Conservation (phyloP, 805 yeast genomes). For the Tetrapisispora pingtungensis region DNA sequence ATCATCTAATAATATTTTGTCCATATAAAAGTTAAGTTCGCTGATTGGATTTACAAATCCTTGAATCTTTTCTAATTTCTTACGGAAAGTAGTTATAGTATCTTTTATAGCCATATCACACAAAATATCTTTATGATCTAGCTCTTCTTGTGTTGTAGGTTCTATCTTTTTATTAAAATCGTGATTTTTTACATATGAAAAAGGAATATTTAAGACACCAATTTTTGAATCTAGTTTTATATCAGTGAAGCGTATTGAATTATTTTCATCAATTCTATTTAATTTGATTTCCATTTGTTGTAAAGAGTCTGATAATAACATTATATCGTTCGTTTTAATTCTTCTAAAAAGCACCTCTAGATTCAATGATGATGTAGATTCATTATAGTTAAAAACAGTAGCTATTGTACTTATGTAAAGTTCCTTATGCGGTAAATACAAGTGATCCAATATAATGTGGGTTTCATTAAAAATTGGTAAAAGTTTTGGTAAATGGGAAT, state of each 20-base stretch:
- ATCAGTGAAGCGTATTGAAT: conserved; percentile 7
- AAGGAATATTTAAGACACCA: conserved; percentile 16
- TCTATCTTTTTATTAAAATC: not conserved
- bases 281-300: conserved; percentile 1
- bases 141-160: too few species aligned
- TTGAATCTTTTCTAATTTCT: conserved; percentile 3
- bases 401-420: conserved; percentile 2
- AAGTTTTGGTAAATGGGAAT: not conserved
- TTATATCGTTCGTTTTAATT: not conserved
- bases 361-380: not conserved
- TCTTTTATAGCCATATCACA: conserved; percentile 4
- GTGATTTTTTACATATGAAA: conserved; percentile 5
- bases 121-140: not conserved
- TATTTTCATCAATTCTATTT: not conserved
- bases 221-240: conserved; percentile 13
- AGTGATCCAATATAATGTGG: conserved; percentile 2
- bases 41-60: conserved; percentile 5
- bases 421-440: not conserved
- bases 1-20: conserved; percentile 14
- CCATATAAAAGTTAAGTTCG: conserved; percentile 17
- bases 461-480: not conserved
- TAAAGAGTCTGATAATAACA: conserved; percentile 7
- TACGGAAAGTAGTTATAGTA: conserved; percentile 2
- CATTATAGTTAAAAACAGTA: not conserved
- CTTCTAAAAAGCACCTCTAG: not conserved